Base-by-base conservation (phyloP, 73 alveolate genomes). In the Paraurostyla sp. region DNA sequence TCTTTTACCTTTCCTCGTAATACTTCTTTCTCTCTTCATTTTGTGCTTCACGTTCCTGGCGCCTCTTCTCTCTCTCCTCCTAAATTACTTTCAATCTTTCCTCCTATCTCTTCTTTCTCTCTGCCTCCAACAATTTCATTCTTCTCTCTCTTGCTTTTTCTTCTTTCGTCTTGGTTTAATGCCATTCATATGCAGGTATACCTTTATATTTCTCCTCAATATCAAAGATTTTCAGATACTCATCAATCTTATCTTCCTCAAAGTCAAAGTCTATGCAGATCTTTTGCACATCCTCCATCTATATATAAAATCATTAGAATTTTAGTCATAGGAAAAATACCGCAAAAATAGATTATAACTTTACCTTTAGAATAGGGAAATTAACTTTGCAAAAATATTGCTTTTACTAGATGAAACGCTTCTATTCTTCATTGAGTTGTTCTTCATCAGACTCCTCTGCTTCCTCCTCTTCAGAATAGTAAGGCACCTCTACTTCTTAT, bases 201-300 rank as follows among this genome's bases (percentile, higher is more conserved):
- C 87, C 87, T 38, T 84, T 62, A 62, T 84, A 84, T 58, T 84
- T 84, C 27, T 84, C 86, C 0, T 84, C 92, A 23, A 71, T 71
- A 30, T 62, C 92, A 48, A 15, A 84, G 20, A 40, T 29, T 29
- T 29, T 62, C 56, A 84, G 60, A 40, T 84, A 68, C 45, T 62
- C 71, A 20, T 84, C 78, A 41, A 84, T 40, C 76, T 69, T 84
- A 3, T 69, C 92, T 36, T 50, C 76, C 45, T 84, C 92, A 69
- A 84, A 84, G 38, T 84, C 87, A 35, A 50, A 68, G 27, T 84
- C 92, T 15, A 84, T 27, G 36, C 82, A 45, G 6, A 75, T 75
- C 54, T 63, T 38, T 11, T 45, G 60, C 63, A 84, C 56, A 36
- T 84, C 87, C 3, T 84, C 92, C 18, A 36, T 35, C 76, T 84